Base-by-base conservation (phyloP, 441 rosid genomes). In the Adansonia rubrostipa region DNA sequence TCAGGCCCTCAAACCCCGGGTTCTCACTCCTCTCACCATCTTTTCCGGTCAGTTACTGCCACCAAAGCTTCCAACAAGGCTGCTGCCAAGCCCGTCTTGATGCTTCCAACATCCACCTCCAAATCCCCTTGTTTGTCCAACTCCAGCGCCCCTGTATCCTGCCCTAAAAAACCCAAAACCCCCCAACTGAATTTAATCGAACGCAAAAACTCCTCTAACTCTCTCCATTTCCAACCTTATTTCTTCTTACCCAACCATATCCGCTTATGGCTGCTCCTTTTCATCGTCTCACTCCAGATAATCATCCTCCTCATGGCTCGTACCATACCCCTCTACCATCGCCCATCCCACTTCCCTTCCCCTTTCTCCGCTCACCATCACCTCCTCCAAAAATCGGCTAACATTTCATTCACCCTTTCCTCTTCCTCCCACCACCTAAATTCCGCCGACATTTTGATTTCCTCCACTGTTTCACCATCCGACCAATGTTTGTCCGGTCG, bases 191-290 rank as follows among this genome's bases (percentile, higher is more conserved):
- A 7, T 8, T 17, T 15, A 13, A 77, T 86, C 74, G 86, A 81
- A 44, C 83, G 87, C 5, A 90, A 89, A 48, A 85, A 56, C 85
- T 89, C 92, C 4, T 85, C 83, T 65, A 78, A 48, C 79, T 85
- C 88, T 4, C 80, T 84, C 28, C 80, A 56, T 64, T 79, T 87
- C 65, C 85, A 78, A 10, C 51, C 89, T 5, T 61, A 75, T 74
- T 66, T 86, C 70, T 77, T 86, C 58, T 6, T 57, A 17, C 80
- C 86, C 6, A 71, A 78, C n/a, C 89, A 85, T 63, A 87, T 83
- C 17, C 89, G 94, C 28, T 75, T 88, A 84, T 90, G 91, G 90
- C 88, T 92, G 1, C 77, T 92, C 82, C 28, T 90, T 75, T 78
- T 85, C 70, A 75, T 92, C 77, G 79, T 94, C 77, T 79, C 44